These are phyloP conservation scores for Annulohypoxylon moriforme DNA, from an alignment of 495 filamentous ascomycete species.

Conservation along the genomic window DNA sequence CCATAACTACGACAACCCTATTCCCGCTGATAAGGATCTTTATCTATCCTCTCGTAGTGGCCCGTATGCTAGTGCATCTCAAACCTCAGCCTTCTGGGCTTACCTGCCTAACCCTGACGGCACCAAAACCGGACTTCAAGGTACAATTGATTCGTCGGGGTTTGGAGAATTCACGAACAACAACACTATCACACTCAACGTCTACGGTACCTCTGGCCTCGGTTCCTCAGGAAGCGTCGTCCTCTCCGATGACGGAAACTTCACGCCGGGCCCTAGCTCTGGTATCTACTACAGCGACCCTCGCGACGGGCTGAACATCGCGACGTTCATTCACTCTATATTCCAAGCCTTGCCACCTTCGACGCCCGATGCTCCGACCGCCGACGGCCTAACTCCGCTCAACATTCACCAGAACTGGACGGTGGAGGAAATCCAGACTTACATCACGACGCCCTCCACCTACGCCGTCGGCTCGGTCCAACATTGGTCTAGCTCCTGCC, in stretches of 20 bases:
- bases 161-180: conserved; percentile 43
- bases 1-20: conserved; percentile 51
- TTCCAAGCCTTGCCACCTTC: conserved; percentile 51
- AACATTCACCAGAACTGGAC: conserved; percentile 51
- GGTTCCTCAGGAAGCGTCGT: conserved; percentile 51
- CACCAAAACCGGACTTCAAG: conserved; percentile 49
- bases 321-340: conserved; percentile 54
- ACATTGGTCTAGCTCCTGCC: conserved; percentile 55
- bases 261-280: conserved; percentile 47
- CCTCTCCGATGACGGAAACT: conserved; percentile 47
- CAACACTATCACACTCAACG: conserved; percentile 56
- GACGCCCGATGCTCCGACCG: conserved; percentile 35
- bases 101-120: conserved; percentile 50
- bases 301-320: conserved; percentile 52
- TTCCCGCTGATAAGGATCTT: conserved; percentile 45
- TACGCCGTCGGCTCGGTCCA: conserved; percentile 55
- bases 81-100: conserved; percentile 56
- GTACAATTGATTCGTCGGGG: conserved; percentile 55
- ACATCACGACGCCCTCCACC: conserved; percentile 52
- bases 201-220: conserved; percentile 58
- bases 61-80: conserved; percentile 53
- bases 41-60: conserved; percentile 52
- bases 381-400: conserved; percentile 49
- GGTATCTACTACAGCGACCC: conserved; percentile 52
- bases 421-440: conserved; percentile 48